Evolutionary conservation across 805 yeast genomes (phyloP), one percentile per base, ranked within the genome.

Genomic region (Sungouiella blattae): DNA sequence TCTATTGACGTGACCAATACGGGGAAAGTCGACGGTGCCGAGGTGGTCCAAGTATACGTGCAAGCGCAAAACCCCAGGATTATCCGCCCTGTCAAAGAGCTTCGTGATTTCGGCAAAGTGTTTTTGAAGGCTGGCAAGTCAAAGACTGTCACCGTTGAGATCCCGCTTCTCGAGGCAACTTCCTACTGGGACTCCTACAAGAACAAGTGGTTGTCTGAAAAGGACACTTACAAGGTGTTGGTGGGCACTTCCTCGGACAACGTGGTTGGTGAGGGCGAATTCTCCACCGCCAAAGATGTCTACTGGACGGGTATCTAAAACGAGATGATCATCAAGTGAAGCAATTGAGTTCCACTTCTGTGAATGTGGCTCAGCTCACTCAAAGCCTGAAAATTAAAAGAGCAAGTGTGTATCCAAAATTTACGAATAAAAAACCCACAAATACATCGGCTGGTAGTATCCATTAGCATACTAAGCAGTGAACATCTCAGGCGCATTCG

Each of bases 21-120:
- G 3, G 62, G 64, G 7, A 38, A 40, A 2, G 25, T 46, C 9
- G 54, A 39, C 17, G 65, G 65, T 18, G 36, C 42, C 17, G 62
- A 58, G 39, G 60, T 50, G 12, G 55, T 57, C 12, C 65, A 60
- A 41, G 41, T 58, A 16, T 60, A 60, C 40, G 39, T 52, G 12
- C 35, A 47, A 22, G 49, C 48, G 13, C 32, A 37, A 12, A 37
- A 46, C 11, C 35, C 56, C 13, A 33, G 35, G 15, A 45, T 57
- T 12, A 43, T 43, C 15, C 47, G 55, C 15, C 62, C 64, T 1
- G 36, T 46, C 13, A 58, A 58, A 33, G 63, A 58, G 36, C 51
- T 60, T 35, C 54, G 53, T 37, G 64, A 57, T 18, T 58, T 50
- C 33, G 61, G 49, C 29, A 60, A 60, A 44, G 57, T 55, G 11